phyloP scores from a whole-genome alignment of 140 eudicot species.

The Cichorium intybus region DNA sequence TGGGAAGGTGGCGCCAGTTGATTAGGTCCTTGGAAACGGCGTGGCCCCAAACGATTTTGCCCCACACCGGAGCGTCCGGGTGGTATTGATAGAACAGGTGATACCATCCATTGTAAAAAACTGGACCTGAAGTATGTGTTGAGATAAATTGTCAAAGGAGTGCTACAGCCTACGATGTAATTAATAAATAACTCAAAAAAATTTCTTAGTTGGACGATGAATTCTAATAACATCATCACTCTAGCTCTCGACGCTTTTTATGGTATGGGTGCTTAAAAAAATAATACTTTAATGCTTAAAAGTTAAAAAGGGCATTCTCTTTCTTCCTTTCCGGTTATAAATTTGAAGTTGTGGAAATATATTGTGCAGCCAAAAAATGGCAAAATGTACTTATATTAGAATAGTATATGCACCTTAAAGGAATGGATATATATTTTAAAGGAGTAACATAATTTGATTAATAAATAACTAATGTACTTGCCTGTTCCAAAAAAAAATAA shows the following conservation, averaged over 20 bases:
- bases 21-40: conserved; percentile 70
- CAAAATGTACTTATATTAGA: background rate
- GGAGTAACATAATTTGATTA: too few species aligned
- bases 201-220: background rate
- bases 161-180: background rate
- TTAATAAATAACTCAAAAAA: background rate
- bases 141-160: background rate
- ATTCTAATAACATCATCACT: background rate
- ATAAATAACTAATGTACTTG: too few species aligned
- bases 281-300: background rate
- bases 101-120: conserved; percentile 79
- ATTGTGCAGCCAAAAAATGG: background rate
- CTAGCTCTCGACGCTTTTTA: background rate
- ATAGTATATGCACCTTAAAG: background rate
- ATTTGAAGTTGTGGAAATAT: background rate
- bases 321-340: conserved; percentile 15
- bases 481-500: too few species aligned
- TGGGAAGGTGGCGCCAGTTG: conserved; percentile 72
- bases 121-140: conserved; percentile 48
- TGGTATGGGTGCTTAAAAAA: background rate
- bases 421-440: background rate
- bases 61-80: conserved; percentile 79
- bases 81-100: conserved; percentile 88
- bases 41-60: conserved; percentile 88
- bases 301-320: conserved; percentile 16